Base-by-base conservation (phyloP, 2,329 filamentous ascomycete genomes). In the Nothophoma quercina region DNA sequence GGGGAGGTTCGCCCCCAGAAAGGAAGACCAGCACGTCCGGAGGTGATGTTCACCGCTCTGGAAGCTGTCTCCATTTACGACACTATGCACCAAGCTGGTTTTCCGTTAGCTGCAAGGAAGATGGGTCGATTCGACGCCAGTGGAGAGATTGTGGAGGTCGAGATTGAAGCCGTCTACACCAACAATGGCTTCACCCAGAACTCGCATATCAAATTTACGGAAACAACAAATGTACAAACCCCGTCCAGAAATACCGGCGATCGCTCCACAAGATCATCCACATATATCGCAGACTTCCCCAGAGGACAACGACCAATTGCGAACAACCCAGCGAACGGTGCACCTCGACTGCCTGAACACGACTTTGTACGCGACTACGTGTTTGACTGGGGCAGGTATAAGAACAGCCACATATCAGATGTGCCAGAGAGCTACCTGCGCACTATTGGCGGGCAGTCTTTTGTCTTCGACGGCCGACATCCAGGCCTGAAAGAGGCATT, bases 371-470 rank as follows among this genome's bases (percentile, higher is more conserved):
- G 52, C 29, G 58, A 65, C 42, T 67, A 67, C 44, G 50, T 62
- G 2, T 67, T 64, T 15, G 40, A 62, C 16, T 66, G 52, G 46
- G 64, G 64, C 0, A 52, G 39, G 15, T 51, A 65, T 18, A 48
- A 21, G 7, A 62, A 62, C 35, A 49, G 55, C 32, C 52, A 49
- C n/a, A 65, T 67, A 28, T 34, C 34, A 12, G 58, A 64, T 3
- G 61, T 61, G 12, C 54, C 58, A 13, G 63, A 64, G 10, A 58
- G 50, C 41, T 67, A 66, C 22, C n/a, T 66, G 8, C 59, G 51
- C 34, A 63, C 63, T 4, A 62, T 67, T 23, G 62, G 58, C 19
- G 63, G 64, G 7, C 59, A 65, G 41, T 35, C 63, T n/a, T 51
- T 56, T 25, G 39, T 55, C 21, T 63, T 61, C 28, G 57, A 55